Evolutionary conservation across 108 stramenopile species (phyloP), one percentile per base, ranked within the genome.

Genomic region (Cyclotella cryptica): DNA sequence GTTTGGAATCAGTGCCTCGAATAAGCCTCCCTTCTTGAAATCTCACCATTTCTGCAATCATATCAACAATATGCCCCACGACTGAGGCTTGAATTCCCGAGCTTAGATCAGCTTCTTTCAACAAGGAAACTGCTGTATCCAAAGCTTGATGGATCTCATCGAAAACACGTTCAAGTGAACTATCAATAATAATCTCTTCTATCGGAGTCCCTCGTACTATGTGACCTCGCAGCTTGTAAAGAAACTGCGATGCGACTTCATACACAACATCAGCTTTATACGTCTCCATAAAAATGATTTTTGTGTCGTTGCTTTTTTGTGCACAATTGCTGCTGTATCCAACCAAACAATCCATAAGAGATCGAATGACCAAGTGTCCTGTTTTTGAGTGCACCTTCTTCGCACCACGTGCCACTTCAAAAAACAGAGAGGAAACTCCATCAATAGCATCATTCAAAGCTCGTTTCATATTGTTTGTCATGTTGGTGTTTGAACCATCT

Each of bases 341-440:
- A 40, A 75, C 30, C 24, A 80, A 70, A 68, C 81, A 89, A 52
- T 85, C 79, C 54, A 92, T 69, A 40, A 92, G 66, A 65, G 84
- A 84, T 58, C 79, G 66, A 24, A 91, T 64, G 10, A 86, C 89
- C 41, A 86, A 60, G 19, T 57, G 19, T 5, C 88, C 91, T 67
- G 89, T 89, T 66, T 66, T 76, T 19, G 94, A 95, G 75, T 95
- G 92, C 19, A 90, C 74, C 46, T 75, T 59, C 24, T 92, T 90
- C 12, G 88, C 90, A 65, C 94, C 92, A 51, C 84, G 66, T 14
- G 87, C 74, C 45, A 89, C 72, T 65, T 95, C 86, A 75, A 92
- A 93, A 7, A 90, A 61, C 40, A 95, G 72, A 12, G 72, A 80
- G 18, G 94, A 86, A 19, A 95, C 88, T 27, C 94, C 94, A 86